A percentile compares a stretch with the other conserved stretches of the same genome.
Evolutionary conservation across 2,329 filamentous ascomycete genomes (phyloP).

Genomic region (Ophiostoma sp.): DNA sequence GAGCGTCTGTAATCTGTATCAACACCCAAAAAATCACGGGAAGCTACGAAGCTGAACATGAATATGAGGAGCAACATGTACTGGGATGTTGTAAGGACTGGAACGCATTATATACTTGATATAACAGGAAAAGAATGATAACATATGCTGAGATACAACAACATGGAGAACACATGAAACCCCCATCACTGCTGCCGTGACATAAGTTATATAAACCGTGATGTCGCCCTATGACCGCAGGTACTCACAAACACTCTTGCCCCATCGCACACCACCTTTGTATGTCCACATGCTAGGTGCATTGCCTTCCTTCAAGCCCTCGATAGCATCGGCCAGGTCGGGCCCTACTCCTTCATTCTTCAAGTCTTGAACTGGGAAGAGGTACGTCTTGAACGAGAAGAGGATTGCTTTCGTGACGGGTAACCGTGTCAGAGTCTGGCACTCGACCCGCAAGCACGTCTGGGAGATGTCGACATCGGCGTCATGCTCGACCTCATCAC

Average conservation of each 20-base stretch:
- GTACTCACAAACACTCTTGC: slow-evolving; percentile 48
- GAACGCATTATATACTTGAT: not conserved
- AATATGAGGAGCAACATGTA: too few species aligned
- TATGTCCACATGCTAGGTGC: slow-evolving; percentile 56
- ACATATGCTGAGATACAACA: too few species aligned
- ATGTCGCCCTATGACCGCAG: slow-evolving; percentile 36
- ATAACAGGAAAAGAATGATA: not conserved
- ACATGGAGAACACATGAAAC: too few species aligned
- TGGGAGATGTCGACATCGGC: slow-evolving; percentile 44
- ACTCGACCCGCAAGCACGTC: slow-evolving; percentile 48
- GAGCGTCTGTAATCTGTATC: too few species aligned
- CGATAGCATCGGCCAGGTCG: slow-evolving; percentile 53
- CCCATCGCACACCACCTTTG: slow-evolving; percentile 52
- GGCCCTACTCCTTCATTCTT: slow-evolving; percentile 51
- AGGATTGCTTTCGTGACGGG: slow-evolving; percentile 49
- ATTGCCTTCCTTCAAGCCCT: slow-evolving; percentile 52
- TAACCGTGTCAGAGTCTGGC: slow-evolving; percentile 54
- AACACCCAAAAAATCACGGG: too few species aligned
- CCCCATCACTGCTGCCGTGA: not conserved
- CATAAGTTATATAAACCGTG: not conserved
- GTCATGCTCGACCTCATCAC: slow-evolving; percentile 39
- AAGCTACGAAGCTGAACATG: not conserved
- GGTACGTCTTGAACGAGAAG: slow-evolving; percentile 59
- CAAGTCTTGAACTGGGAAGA: slow-evolving; percentile 51
- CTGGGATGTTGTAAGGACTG: too few species aligned